Conservation (phyloP, 805 yeast genomes). For the Wickerhamiella australiensis region DNA sequence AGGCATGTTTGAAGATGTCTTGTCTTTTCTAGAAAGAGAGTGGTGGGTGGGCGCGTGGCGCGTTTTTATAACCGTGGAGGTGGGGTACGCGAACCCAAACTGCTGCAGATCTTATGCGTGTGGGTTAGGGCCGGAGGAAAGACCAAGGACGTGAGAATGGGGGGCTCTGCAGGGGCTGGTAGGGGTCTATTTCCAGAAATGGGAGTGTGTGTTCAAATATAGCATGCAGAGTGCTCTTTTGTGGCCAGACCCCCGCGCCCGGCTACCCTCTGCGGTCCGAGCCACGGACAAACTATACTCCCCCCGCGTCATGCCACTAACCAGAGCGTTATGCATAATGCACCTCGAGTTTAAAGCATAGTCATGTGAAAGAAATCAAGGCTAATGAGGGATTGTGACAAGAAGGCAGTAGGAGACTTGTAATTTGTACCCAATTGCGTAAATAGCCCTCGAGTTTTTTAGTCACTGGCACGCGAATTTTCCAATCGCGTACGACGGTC, state of each 20-base stretch:
- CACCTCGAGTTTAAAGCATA: background rate
- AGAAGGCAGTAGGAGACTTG: background rate
- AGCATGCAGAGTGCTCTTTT: too few relatives aligned
- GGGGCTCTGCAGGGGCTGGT: too few relatives aligned
- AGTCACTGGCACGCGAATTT: too few relatives aligned
- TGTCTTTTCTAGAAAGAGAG: background rate
- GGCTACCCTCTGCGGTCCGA: background rate
- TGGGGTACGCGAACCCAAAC: background rate
- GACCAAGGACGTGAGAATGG: too few relatives aligned
- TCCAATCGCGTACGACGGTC: too few relatives aligned
- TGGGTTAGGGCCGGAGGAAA: background rate
- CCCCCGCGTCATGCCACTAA: conserved; percentile 1
- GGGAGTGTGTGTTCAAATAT: too few relatives aligned
- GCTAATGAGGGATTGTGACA: background rate
- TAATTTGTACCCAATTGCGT: too few relatives aligned
- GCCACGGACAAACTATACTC: background rate
- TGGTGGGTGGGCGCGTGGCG: background rate
- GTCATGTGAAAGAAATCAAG: background rate
- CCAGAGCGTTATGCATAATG: too few relatives aligned
- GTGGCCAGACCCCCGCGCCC: too few relatives aligned
- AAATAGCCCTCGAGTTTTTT: too few relatives aligned
- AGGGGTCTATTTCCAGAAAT: too few relatives aligned
- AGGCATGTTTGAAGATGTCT: conserved; percentile 2
- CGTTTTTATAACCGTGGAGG: background rate
- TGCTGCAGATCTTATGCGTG: background rate